phyloP scores from a whole-genome alignment of 345 rosid species.

The Salix dunnii region DNA sequence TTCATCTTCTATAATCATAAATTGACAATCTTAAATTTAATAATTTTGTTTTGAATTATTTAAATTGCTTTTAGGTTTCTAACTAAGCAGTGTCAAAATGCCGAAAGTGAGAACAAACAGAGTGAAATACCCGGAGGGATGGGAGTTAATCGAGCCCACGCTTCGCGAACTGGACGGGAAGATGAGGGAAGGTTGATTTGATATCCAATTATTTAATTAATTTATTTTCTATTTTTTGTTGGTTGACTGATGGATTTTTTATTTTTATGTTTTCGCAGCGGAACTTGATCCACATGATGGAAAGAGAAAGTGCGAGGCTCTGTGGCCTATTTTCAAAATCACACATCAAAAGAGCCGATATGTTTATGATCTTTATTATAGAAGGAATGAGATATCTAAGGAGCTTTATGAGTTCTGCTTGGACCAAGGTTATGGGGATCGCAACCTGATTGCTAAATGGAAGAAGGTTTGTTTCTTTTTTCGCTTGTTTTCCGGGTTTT shows the following conservation, averaged over 20 bases:
- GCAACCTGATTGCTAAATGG: conserved; percentile 72
- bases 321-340: conserved; percentile 77
- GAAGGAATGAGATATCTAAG: conserved; percentile 62
- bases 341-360: conserved; percentile 74
- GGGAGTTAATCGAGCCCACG: conserved; percentile 88
- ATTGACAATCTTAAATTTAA: too few species aligned
- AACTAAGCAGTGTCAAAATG: conserved; percentile 31
- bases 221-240: background rate
- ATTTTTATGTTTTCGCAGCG: conserved; percentile 35
- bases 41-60: too few species aligned
- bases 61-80: too few species aligned
- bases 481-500: background rate
- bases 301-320: conserved; percentile 68
- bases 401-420: conserved; percentile 71
- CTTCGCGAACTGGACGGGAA: conserved; percentile 61
- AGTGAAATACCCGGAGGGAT: conserved; percentile 72
- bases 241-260: background rate
- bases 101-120: conserved; percentile 79
- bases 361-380: conserved; percentile 57
- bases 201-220: background rate
- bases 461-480: conserved; percentile 43
- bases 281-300: conserved; percentile 76
- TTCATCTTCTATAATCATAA: too few species aligned
- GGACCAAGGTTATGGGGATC: conserved; percentile 71
- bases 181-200: conserved; percentile 73